Base-by-base conservation (phyloP, 352 stramenopile species). In the Pythium vanterpoolii region DNA sequence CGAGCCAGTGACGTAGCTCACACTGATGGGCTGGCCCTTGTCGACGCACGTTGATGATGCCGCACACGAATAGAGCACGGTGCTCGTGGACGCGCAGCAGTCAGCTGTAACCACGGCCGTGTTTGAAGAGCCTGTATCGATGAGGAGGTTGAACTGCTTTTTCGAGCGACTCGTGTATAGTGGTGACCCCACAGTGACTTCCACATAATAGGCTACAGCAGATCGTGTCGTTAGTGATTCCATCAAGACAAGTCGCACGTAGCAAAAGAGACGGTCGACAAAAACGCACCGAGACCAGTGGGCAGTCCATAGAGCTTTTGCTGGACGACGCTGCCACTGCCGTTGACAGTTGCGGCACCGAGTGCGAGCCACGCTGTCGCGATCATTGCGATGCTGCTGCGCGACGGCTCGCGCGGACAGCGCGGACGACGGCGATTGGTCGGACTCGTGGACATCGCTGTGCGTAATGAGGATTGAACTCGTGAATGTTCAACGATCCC, bases 61-160 rank as follows among this genome's bases (percentile, higher is more conserved):
- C 10, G 79, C 47, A 54, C 85, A 94, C 30, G 75, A 89, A 67
- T 82, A 94, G 9, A 89, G 62, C 21, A 74, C 66, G 40, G 83
- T 63, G 56, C 80, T 88, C 1, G 80, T 79, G 33, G 74, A 39
- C 16, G 73, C 77, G 68, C 85, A 94, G 71, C 85, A 94, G 43
- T 88, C 73, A 7, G 78, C 74, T 19, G 85, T 89, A 52, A 89
- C 85, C 16, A 91, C 76, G 4, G 85, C 85, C 28, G 77, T 89
- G 66, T 94, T 94, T 34, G 82, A 79, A 21, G 82, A 92, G 21
- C 85, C 82, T 38, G 82, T 94, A 71, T 94, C 85, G 13, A 94
- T 19, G 28, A 94, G 56, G 33, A 94, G 55, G 49, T 82, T 85
- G 50, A 89, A 94, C 8, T 51, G 30, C 16, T 74, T 63, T 30